Percentiles rank a stretch among this genome's conserved stretches.
phyloP scores from a whole-genome alignment of 1,139 yeast genomes.

The Pichia norvegensis region DNA sequence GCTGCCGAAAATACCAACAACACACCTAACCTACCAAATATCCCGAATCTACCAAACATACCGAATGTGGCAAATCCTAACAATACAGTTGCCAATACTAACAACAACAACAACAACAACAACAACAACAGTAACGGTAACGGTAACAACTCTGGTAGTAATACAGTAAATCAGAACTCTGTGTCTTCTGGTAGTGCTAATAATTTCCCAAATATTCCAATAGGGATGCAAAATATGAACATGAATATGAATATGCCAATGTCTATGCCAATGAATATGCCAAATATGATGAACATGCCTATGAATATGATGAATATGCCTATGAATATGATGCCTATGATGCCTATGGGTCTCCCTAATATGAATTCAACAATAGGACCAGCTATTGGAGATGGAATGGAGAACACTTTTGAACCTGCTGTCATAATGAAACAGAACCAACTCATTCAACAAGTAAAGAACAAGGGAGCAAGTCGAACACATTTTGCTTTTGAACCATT shows the following conservation, averaged over 20 bases:
- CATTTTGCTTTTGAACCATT: conserved; percentile 59
- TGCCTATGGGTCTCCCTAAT: conserved; percentile 6
- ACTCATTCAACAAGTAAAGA: conserved; percentile 12
- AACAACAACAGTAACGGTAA: neutral
- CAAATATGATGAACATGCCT: neutral
- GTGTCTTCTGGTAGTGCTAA: neutral
- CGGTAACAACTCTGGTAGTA: neutral
- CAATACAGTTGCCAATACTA: neutral
- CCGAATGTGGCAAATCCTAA: neutral
- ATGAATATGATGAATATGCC: neutral
- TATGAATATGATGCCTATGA: conserved; percentile 1
- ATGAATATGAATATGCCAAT: conserved; percentile 2
- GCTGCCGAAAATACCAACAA: neutral
- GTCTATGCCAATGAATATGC: neutral
- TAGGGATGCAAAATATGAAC: neutral
- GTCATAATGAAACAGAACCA: conserved; percentile 12
- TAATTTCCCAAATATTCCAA: neutral
- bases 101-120: neutral
- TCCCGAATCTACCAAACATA: neutral
- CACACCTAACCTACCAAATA: neutral
- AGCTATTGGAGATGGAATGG: neutral
- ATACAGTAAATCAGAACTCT: neutral
- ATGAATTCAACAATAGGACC: neutral
- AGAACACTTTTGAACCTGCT: conserved; percentile 10
- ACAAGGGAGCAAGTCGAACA: conserved; percentile 8